Evolutionary conservation across 2,329 filamentous ascomycete genomes (phyloP), one percentile per base, ranked within the genome.

Genomic region (Sporothrix globosa): DNA sequence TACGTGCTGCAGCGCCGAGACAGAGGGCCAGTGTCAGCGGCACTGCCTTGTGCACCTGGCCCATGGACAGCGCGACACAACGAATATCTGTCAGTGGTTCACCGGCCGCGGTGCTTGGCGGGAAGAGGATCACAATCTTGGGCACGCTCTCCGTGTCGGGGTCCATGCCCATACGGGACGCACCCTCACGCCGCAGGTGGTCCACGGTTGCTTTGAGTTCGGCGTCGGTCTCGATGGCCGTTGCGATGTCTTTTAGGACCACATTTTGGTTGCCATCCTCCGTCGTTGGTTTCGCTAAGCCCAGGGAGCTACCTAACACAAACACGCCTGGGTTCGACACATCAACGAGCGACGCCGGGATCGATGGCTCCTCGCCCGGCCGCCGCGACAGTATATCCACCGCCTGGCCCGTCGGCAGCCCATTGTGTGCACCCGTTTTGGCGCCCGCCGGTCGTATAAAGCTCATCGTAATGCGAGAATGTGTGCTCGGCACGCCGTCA

Each of bases 1-100:
- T 77, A 50, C 78, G 77, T 7, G 78, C 77, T 1, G 81, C 81
- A 0, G 81, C 80, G 0, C 79, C 81, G 6, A 82, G 75, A 56
- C 80, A 81, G 24, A 83, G 73, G 17, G 80, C 80, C 34, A 83
- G 74, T 4, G 81, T 82, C 63, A 82, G 74, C 4, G 81, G 82
- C 10, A 81, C 77, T 0, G 81, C 81, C 74, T 80, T 82, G 72
- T 83, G 82, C 5, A 81, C 78, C 72, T 83, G 81, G 4, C 83
- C 75, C 80, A 86, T 76, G 73, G 82, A 79, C 77, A 86, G 67
- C 4, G 84, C 84, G 2, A 83, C 77, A 67, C 83, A 85, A 44
- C 79, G 78, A 41, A 86, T 78, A 73, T 83, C 80, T 1, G 80
- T 74, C 1, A 9, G 14, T 5, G 50, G 17, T 27, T 48, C n/a